Evolutionary conservation across 371 early-diverging fungal genomes (phyloP), one percentile per base, ranked within the genome.

Genomic region (Capillidium heterosporum): DNA sequence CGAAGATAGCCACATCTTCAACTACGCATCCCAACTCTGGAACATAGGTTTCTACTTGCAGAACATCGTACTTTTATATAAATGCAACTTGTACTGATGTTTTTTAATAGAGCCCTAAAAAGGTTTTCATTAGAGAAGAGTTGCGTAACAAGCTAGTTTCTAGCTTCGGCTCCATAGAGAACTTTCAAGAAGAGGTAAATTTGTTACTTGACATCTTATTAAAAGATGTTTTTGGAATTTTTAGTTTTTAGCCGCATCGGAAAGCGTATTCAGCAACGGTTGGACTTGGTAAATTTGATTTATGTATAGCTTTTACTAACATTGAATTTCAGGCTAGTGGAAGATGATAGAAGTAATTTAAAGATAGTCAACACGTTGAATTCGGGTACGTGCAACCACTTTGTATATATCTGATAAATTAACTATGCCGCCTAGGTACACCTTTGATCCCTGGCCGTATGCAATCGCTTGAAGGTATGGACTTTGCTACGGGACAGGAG

Each of bases 251-350:
- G 43, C 10, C 2, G 39, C 44, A 13, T 32, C 55, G 2, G 26
- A 23, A 40, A 13, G 24, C 42, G 17, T 42, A 19, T 55, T 55
- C 28, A 39, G 55, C 15, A 55, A 55, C 19, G 55, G 55, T 28
- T 55, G 55, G 55, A 24, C 26, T 42, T 55, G 55, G 55, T 55
- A 53, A 7, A 19, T 53, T 53, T n/a, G n/a, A n/a, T 19, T 31
- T 31, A 49, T 28, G 5, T 24, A 15, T 17, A 23, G 11, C 35
- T 4, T 17, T 5, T 53, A 17, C 7, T 31, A 32, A 39, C 19
- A 53, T 27, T 35, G 35, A 10, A 50, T 32, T 31, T 50, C 19
- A 53, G 53, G 53, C 17, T 55, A 41, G 24, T 55, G 7, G 55
- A 55, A 55, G 55, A 55, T 43, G 39, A 21, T 43, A 10, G 27